Percentiles rank a stretch among this genome's conserved stretches.
phyloP scores from a whole-genome alignment of 441 rosid species.

The Viola pubescens region DNA sequence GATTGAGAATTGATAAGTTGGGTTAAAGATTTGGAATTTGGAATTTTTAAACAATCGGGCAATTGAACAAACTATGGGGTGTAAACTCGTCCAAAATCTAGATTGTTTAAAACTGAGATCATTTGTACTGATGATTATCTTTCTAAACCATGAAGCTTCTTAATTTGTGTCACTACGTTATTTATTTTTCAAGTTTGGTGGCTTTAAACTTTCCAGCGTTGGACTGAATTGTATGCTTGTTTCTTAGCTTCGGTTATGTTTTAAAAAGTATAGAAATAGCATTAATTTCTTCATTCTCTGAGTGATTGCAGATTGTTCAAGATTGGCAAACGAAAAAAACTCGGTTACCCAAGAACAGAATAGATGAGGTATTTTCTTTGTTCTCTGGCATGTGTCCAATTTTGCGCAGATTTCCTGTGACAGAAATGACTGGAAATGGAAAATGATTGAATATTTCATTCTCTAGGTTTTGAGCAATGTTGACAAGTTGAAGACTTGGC shows the following conservation, averaged over 20 bases:
- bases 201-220: not conserved
- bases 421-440: not conserved
- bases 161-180: too few species aligned
- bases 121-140: too few species aligned
- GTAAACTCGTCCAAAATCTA: too few species aligned
- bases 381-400: not conserved
- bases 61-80: too few species aligned
- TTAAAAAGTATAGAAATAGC: not conserved
- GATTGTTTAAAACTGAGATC: too few species aligned
- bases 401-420: not conserved
- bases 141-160: too few species aligned
- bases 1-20: too few species aligned
- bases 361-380: slow-evolving; percentile 53
- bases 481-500: slow-evolving; percentile 69
- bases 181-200: not conserved
- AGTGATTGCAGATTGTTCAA: slow-evolving; percentile 43
- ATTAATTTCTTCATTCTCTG: slow-evolving; percentile 14
- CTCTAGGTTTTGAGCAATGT: slow-evolving; percentile 51
- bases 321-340: slow-evolving; percentile 75
- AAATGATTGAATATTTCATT: slow-evolving; percentile 2
- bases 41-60: too few species aligned
- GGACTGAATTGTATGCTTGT: not conserved
- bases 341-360: slow-evolving; percentile 80
- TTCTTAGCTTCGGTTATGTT: not conserved
- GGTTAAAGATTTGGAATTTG: too few species aligned